Evolutionary conservation across 2,329 filamentous ascomycete genomes (phyloP).

Genomic region (Fonsecaea pedrosoi): DNA sequence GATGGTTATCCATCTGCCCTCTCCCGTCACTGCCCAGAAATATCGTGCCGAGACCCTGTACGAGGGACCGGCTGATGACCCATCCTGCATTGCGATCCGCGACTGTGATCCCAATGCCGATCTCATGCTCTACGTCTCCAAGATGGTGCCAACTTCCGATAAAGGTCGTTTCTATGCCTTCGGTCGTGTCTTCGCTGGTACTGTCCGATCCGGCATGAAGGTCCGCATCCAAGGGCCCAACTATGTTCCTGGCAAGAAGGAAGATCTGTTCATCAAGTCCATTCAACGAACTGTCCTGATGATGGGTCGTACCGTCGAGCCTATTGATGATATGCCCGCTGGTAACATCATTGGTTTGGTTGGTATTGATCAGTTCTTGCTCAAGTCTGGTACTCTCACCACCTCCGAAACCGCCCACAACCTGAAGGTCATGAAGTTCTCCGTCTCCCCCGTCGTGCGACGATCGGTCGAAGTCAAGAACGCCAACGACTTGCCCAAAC

Average conservation of each 20-base stretch:
- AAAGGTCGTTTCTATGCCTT: constrained; percentile 99
- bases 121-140: constrained; percentile 99
- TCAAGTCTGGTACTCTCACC: constrained; percentile 99
- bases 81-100: constrained; percentile 92
- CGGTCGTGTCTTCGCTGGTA: constrained; percentile 99
- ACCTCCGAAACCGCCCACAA: constrained; percentile 98
- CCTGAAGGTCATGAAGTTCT: constrained; percentile 99
- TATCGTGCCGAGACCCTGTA: constrained; percentile 99
- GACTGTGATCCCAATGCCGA: constrained; percentile 98
- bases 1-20: constrained; percentile 99
- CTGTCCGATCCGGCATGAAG: constrained; percentile 96
- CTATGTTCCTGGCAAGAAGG: constrained; percentile 98
- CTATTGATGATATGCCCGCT: constrained; percentile 97
- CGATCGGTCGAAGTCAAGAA: constrained; percentile 99
- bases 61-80: constrained; percentile 94
- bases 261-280: constrained; percentile 98
- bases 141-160: constrained; percentile 99
- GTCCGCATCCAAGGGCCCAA: constrained; percentile 99
- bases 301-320: constrained; percentile 99
- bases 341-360: constrained; percentile 99
- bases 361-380: constrained; percentile 99
- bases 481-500: constrained; percentile 98
- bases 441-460: constrained; percentile 97
- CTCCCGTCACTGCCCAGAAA: constrained; percentile 90
- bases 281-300: constrained; percentile 99